Evolutionary conservation across 1,284 basidiomycete species (phyloP).

Genomic region (Sporisorium graminicola): DNA sequence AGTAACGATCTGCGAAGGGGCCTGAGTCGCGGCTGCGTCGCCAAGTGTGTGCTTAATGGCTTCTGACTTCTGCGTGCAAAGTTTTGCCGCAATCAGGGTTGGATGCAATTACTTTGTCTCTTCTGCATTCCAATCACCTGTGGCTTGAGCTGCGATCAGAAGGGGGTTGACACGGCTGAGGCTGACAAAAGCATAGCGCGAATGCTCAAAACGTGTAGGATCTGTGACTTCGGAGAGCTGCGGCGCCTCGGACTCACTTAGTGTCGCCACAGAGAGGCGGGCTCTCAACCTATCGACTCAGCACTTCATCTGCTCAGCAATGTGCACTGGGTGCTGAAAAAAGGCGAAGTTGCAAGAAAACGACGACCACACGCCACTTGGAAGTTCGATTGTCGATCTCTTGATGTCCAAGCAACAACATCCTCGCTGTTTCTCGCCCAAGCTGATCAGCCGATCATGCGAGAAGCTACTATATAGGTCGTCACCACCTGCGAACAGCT

Average conservation of each 20-base stretch:
- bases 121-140: neutral
- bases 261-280: neutral
- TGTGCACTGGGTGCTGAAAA: neutral
- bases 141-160: neutral
- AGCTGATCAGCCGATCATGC: no score
- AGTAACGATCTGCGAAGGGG: neutral
- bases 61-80: no score
- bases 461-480: no score
- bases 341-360: neutral
- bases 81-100: no score
- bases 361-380: neutral
- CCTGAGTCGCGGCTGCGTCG: neutral
- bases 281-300: neutral
- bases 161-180: neutral
- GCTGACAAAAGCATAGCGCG: neutral
- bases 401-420: no score
- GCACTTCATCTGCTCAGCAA: neutral
- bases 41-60: slow-evolving; percentile 4
- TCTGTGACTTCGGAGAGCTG: neutral
- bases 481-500: no score
- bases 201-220: no score
- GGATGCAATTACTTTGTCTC: neutral
- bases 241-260: neutral
- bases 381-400: no score
- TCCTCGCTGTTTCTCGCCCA: no score